Evolutionary conservation across 2,329 filamentous ascomycete genomes (phyloP), one percentile per base, ranked within the genome.

Genomic region (Hymenoscyphus scutula): DNA sequence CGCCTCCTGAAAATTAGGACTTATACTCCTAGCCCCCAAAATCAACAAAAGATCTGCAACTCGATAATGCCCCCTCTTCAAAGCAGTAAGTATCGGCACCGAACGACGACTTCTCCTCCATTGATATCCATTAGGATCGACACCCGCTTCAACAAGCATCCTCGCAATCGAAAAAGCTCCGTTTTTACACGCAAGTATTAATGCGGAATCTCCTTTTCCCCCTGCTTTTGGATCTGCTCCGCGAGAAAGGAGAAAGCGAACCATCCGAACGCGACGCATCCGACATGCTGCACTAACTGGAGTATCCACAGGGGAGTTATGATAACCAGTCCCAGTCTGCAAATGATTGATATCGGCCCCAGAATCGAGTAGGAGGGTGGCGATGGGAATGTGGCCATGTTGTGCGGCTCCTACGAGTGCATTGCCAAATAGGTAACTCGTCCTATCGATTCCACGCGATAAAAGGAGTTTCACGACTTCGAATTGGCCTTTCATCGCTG

Each of bases 101-200:
- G 29, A 37, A 15, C 55, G 30, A 6, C 32, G 29, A 41, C 55
- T 56, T 37, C 55, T 34, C 7, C 13, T 1, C 4, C n/a, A 38
- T 19, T 34, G 17, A 10, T n/a, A 34, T 7, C 55, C 55, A 37
- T 56, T 37, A 6, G 55, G 55, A 23, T 56, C 55, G 11, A 56
- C 55, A 3, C 55, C 55, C 5, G 19, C 29, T 11, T 56, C 30
- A n/a, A 56, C 23, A n/a, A 56, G 23, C 55, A 56, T 56, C 34
- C 55, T 23, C 8, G 32, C 55, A 23, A 56, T 56, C 4, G 30
- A 17, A 34, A 38, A 30, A n/a, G 30, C 32, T 23, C 55, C 55
- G 19, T 10, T 56, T n/a, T 56, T 56, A 41, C 55, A 56, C 6
- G 55, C 55, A n/a, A 56, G 13, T 8, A 56, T 23, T 17, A 56